phyloP scores from a whole-genome alignment of 345 rosid genomes.

The Salix dunnii region DNA sequence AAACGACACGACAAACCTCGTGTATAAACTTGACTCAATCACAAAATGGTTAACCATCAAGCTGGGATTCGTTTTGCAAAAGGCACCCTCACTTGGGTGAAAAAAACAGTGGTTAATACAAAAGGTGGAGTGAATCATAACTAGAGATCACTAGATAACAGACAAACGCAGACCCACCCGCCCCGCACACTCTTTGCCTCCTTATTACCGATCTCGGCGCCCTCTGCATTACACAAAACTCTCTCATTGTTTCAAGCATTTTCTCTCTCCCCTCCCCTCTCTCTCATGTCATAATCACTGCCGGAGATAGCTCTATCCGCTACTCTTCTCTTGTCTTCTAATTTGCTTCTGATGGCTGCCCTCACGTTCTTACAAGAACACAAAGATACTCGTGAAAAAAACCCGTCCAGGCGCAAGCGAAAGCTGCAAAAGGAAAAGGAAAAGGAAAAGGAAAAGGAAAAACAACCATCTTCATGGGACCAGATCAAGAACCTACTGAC shows the following conservation, averaged over 20 bases:
- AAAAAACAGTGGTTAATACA: background rate
- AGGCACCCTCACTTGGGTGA: background rate
- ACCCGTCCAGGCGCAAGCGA: slow-evolving; percentile 27
- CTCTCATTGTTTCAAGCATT: slow-evolving; percentile 9
- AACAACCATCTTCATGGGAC: slow-evolving; percentile 88
- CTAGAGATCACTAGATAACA: slow-evolving; percentile 1
- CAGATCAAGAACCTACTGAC: slow-evolving; percentile 88
- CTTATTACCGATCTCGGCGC: slow-evolving; percentile 47
- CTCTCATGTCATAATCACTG: slow-evolving; percentile 10
- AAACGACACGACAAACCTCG: background rate
- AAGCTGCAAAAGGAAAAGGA: slow-evolving; percentile 27
- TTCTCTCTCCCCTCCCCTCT: background rate
- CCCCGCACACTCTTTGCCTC: slow-evolving; percentile 24
- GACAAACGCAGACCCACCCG: slow-evolving; percentile 33
- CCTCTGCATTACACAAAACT: slow-evolving; percentile 21
- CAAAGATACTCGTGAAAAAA: slow-evolving; percentile 19
- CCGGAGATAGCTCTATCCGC: background rate
- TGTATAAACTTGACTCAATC: background rate
- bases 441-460: slow-evolving; percentile 37
- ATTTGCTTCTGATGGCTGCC: slow-evolving; percentile 52
- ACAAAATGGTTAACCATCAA: background rate
- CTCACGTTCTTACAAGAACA: slow-evolving; percentile 51
- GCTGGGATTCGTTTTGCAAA: background rate
- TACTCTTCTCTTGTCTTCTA: slow-evolving; percentile 1
- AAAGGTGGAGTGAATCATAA: slow-evolving; percentile 4